These are phyloP conservation scores for Tulasnella sp. DNA, from an alignment of 768 basidiomycete species.

Conservation along the genomic window DNA sequence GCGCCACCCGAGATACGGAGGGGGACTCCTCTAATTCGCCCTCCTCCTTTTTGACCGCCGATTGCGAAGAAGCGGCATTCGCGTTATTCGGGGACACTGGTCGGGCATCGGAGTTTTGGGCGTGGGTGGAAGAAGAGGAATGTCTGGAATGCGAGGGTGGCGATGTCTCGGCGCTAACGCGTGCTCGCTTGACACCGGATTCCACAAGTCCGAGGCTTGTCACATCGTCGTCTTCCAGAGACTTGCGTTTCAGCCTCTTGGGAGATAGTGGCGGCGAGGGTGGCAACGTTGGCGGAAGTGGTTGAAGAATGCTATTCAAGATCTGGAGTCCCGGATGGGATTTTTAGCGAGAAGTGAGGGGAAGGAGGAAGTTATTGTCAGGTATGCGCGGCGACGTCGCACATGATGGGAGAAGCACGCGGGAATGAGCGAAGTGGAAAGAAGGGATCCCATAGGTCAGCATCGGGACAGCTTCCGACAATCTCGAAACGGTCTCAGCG, in stretches of 20 bases:
- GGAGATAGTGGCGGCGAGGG: constrained; percentile 80
- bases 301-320: constrained; percentile 19
- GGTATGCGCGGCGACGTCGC: constrained; percentile 27
- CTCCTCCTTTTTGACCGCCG: constrained; percentile 19
- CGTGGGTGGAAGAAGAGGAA: constrained; percentile 6
- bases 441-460: background rate
- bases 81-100: constrained; percentile 1
- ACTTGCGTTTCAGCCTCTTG: constrained; percentile 70
- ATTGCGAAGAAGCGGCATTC: background rate
- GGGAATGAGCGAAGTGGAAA: constrained; percentile 23
- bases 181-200: constrained; percentile 45
- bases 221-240: constrained; percentile 65
- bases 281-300: constrained; percentile 34
- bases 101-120: background rate
- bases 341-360: background rate
- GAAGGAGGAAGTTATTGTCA: background rate
- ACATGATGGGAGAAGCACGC: constrained; percentile 26
- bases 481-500: background rate
- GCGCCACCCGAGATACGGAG: constrained; percentile 9
- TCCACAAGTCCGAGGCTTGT: constrained; percentile 90
- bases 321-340: constrained; percentile 10
- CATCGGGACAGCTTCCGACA: constrained; percentile 1
- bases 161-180: background rate
- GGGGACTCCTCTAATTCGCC: constrained; percentile 21
- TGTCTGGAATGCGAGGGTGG: constrained; percentile 15